A percentile compares a stretch with the other conserved stretches of the same genome.
Conservation (phyloP, 257 asterid genomes). For the Solanum megistacrolobum region DNA sequence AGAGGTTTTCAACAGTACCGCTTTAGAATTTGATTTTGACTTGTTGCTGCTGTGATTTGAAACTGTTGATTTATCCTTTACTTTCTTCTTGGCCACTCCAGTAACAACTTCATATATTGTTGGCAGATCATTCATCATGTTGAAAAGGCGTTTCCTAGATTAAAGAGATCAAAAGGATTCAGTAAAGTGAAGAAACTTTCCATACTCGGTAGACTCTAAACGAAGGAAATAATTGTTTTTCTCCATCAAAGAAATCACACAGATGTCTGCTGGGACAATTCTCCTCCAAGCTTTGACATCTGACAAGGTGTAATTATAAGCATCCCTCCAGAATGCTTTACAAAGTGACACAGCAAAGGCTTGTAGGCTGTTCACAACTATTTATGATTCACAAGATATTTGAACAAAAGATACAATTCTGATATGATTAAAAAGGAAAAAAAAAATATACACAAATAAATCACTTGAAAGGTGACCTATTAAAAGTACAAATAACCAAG, state of each 20-base stretch:
- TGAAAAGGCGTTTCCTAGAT: constrained; percentile 75
- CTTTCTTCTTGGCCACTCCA: constrained; percentile 58
- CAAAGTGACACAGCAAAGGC: neutral
- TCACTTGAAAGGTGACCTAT: neutral
- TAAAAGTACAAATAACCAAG: neutral
- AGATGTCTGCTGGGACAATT: neutral
- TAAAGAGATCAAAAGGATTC: neutral
- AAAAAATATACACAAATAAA: neutral
- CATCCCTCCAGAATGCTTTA: neutral
- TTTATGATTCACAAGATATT: neutral
- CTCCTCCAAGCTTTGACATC: neutral
- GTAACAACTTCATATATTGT: constrained; percentile 71
- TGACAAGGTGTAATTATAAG: neutral
- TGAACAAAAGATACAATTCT: neutral
- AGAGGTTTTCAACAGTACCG: constrained; percentile 7
- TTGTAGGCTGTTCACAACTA: neutral
- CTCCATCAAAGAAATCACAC: neutral
- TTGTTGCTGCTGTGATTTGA: constrained; percentile 27
- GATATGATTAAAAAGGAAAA: neutral
- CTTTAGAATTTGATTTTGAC: constrained; percentile 30
- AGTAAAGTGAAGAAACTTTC: neutral
- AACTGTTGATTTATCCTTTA: constrained; percentile 33
- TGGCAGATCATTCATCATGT: constrained; percentile 73
- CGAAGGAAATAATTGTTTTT: neutral
- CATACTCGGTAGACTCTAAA: neutral